Evolutionary conservation across 208 protist species (phyloP).

Genomic region (Crithidia bombi): DNA sequence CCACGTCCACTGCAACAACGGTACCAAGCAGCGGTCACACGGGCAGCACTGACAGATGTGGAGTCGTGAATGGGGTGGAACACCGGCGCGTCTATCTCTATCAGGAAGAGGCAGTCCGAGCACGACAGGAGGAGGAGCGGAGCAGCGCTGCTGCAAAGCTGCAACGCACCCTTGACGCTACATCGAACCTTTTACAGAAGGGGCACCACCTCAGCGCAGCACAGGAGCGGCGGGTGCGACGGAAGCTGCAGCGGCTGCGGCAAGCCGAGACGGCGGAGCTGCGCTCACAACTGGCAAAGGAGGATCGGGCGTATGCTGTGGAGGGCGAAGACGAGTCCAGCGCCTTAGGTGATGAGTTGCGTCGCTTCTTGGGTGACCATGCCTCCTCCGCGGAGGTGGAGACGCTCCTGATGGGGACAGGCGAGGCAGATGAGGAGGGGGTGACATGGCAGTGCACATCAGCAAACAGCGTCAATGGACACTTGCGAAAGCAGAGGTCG

Average conservation of each 20-base stretch:
- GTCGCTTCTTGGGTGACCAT: slow-evolving; percentile 60
- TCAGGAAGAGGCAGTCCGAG: slow-evolving; percentile 16
- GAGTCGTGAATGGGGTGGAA: not conserved
- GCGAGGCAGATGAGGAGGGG: not conserved
- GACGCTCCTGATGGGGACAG: slow-evolving; percentile 18
- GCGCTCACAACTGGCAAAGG: slow-evolving; percentile 8
- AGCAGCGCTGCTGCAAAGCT: slow-evolving; percentile 29
- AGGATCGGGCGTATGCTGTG: slow-evolving; percentile 12
- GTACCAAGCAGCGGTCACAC: not conserved
- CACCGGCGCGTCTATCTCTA: slow-evolving; percentile 31
- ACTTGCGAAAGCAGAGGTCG: not conserved
- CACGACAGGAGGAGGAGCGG: slow-evolving; percentile 17
- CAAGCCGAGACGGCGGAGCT: slow-evolving; percentile 23
- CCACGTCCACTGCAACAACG: too few species aligned
- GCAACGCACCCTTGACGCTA: slow-evolving; percentile 19
- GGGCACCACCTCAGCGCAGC: slow-evolving; percentile 26
- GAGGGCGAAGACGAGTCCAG: slow-evolving; percentile 2
- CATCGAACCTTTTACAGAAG: slow-evolving; percentile 11
- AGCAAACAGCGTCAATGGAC: too few species aligned
- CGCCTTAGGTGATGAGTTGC: slow-evolving; percentile 48
- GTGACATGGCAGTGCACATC: not conserved
- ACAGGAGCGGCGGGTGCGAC: slow-evolving; percentile 34
- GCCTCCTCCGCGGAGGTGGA: slow-evolving; percentile 24
- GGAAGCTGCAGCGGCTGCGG: slow-evolving; percentile 31
- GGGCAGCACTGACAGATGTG: not conserved